Percentiles rank a stretch among this genome's conserved stretches.
phyloP scores from a whole-genome alignment of 108 stramenopile species.

The Mayamaea pseudoterrestris region DNA sequence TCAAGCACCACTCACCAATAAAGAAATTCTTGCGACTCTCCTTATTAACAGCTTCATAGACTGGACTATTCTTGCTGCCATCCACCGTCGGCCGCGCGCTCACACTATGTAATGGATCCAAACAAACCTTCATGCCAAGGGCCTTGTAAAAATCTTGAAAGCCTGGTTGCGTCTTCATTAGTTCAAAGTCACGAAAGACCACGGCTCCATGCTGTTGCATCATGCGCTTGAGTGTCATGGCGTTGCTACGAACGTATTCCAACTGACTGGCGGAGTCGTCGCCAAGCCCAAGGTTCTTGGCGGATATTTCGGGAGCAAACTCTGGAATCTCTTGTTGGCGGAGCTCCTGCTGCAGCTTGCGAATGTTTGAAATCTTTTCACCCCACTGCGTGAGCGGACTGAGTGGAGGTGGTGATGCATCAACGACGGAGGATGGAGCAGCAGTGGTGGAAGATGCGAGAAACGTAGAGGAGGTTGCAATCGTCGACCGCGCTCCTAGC shows the following conservation, averaged over 20 bases:
- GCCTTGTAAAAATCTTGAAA: slow-evolving; percentile 70
- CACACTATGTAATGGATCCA: slow-evolving; percentile 80
- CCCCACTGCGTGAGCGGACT: slow-evolving; percentile 68
- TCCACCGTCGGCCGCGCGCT: slow-evolving; percentile 78
- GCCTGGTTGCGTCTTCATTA: slow-evolving; percentile 75
- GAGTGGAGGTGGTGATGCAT: slow-evolving; percentile 34
- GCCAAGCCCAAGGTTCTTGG: slow-evolving; percentile 37
- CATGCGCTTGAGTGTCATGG: slow-evolving; percentile 50
- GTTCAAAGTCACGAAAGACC: slow-evolving; percentile 69
- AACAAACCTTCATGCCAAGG: slow-evolving; percentile 70
- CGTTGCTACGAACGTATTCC: slow-evolving; percentile 46
- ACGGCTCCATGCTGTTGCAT: slow-evolving; percentile 69
- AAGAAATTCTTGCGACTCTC: slow-evolving; percentile 85
- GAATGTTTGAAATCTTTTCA: slow-evolving; percentile 43
- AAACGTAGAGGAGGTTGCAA: background rate
- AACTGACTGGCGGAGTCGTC: slow-evolving; percentile 46
- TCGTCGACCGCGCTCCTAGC: background rate
- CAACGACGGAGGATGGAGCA: background rate
- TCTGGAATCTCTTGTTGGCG: slow-evolving; percentile 26
- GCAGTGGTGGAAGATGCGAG: slow-evolving; percentile 1
- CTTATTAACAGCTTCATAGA: slow-evolving; percentile 89
- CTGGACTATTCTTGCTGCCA: slow-evolving; percentile 62
- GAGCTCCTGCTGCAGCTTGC: slow-evolving; percentile 31
- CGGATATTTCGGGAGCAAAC: slow-evolving; percentile 50
- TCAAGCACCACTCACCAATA: slow-evolving; percentile 49